Percentiles rank a stretch among this genome's conserved stretches.
phyloP scores from a whole-genome alignment of 108 stramenopile species.

The Cyclotella cryptica region DNA sequence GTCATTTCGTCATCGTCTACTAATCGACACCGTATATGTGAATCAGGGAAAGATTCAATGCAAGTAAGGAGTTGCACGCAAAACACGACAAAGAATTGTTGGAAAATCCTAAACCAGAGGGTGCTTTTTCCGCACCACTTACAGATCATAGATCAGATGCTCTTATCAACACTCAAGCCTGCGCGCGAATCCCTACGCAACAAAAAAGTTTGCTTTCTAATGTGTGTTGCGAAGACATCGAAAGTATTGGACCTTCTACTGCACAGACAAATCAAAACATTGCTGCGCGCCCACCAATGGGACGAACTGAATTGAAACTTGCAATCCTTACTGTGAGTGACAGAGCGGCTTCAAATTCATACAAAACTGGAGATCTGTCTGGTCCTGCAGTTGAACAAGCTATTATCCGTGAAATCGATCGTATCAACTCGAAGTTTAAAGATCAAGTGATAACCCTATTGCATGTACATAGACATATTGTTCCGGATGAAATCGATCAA shows the following conservation, averaged over 20 bases:
- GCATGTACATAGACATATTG: conserved; percentile 55
- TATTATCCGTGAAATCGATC: conserved; percentile 35
- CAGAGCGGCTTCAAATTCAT: conserved; percentile 73
- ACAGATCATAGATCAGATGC: conserved; percentile 5
- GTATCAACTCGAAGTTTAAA: conserved; percentile 30
- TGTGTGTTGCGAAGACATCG: conserved; percentile 90
- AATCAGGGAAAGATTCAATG: conserved; percentile 68
- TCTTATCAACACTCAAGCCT: conserved; percentile 6
- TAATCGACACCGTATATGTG: no score
- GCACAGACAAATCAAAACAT: background rate
- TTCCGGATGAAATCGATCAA: conserved; percentile 78
- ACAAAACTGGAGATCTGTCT: conserved; percentile 84
- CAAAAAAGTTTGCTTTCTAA: conserved; percentile 73
- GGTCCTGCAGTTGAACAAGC: conserved; percentile 78
- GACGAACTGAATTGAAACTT: conserved; percentile 53
- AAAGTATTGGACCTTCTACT: conserved; percentile 11
- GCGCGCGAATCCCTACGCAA: background rate
- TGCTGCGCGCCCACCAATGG: conserved; percentile 39
- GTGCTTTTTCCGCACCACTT: background rate
- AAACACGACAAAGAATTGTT: conserved; percentile 77
- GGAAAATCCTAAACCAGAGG: conserved; percentile 43
- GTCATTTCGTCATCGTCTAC: background rate
- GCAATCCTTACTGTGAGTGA: conserved; percentile 90
- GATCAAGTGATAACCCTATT: conserved; percentile 42
- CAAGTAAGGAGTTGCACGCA: conserved; percentile 79